phyloP scores from a whole-genome alignment of 108 stramenopile genomes.

The Pseudonitzschia multiseries region DNA sequence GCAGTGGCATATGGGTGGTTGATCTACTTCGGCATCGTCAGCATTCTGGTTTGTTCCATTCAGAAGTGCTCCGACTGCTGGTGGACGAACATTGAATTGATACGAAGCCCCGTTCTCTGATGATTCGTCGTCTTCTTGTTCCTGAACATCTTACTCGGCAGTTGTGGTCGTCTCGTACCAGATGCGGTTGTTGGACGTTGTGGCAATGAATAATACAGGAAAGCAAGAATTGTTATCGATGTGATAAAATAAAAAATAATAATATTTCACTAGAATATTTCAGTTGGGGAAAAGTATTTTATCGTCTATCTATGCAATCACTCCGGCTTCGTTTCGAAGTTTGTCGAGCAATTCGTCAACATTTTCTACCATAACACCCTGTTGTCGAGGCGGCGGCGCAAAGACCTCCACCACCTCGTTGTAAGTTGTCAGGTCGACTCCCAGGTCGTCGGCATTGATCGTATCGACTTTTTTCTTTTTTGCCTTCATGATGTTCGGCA shows the following conservation, averaged over 20 bases:
- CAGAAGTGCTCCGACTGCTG: not conserved
- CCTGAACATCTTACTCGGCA: not conserved
- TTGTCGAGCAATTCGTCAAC: slow-evolving; percentile 94
- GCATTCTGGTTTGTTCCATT: not conserved
- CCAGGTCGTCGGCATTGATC: slow-evolving; percentile 79
- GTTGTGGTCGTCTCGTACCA: not conserved
- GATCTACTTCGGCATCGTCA: not conserved
- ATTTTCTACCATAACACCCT: slow-evolving; percentile 90
- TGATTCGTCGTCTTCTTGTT: not conserved
- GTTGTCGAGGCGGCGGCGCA: slow-evolving; percentile 93
- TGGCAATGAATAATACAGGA: too few relatives aligned
- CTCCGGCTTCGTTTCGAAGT: slow-evolving; percentile 68
- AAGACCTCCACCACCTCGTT: slow-evolving; percentile 88
- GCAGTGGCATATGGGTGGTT: not conserved
- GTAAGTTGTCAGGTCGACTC: slow-evolving; percentile 80
- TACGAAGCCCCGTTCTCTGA: slow-evolving; percentile 4
- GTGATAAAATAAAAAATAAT: too few relatives aligned
- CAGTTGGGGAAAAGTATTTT: too few relatives aligned
- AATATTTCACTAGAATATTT: too few relatives aligned
- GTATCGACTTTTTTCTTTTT: slow-evolving; percentile 98
- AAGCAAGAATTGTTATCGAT: too few relatives aligned
- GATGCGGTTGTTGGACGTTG: not conserved
- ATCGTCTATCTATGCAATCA: slow-evolving; percentile 20
- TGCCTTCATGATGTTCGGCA: slow-evolving; percentile 99
- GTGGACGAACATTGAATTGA: slow-evolving; percentile 6